These are phyloP conservation scores for Lithocarpus polystachyus DNA, from an alignment of 306 rosid species.

Conservation along the genomic window DNA sequence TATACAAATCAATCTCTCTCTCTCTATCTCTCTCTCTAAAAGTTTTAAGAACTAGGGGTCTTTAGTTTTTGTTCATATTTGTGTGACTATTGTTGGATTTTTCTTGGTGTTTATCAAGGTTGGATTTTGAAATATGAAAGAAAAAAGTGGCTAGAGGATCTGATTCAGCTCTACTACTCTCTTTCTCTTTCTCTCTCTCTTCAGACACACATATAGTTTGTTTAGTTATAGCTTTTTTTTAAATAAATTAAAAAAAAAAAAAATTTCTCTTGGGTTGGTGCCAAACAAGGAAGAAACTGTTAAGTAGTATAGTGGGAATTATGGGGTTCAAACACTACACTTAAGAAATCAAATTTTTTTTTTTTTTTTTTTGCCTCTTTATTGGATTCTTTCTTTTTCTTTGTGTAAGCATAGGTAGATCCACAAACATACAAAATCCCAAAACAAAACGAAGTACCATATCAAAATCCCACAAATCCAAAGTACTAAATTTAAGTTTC, in stretches of 20 bases:
- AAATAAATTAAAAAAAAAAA: slow-evolving; percentile 35
- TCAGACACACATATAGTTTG: slow-evolving; percentile 13
- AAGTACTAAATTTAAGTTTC: neutral
- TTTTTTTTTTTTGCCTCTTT: slow-evolving; percentile 23
- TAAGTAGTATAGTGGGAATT: slow-evolving; percentile 31
- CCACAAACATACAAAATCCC: neutral
- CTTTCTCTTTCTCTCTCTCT: slow-evolving; percentile 28
- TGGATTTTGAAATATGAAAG: slow-evolving; percentile 42
- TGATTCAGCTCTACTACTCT: slow-evolving; percentile 41
- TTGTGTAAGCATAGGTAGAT: no score
- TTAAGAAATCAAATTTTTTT: slow-evolving; percentile 26
- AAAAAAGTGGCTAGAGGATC: slow-evolving; percentile 39
- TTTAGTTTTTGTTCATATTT: slow-evolving; percentile 53
- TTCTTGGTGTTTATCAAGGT: slow-evolving; percentile 60
- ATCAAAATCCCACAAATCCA: neutral
- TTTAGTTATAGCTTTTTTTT: slow-evolving; percentile 29
- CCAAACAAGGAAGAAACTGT: slow-evolving; percentile 67
- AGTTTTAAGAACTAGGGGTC: slow-evolving; percentile 25
- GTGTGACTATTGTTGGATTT: slow-evolving; percentile 56
- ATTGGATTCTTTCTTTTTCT: slow-evolving; percentile 27
- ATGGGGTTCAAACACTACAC: slow-evolving; percentile 21
- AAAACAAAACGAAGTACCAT: neutral
- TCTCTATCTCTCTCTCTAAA: slow-evolving; percentile 12
- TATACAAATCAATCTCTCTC: slow-evolving; percentile 18
- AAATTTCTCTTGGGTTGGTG: slow-evolving; percentile 76